Evolutionary conservation across 257 asterid species (phyloP), one percentile per base, ranked within the genome.

Genomic region (Agastache rugosa): DNA sequence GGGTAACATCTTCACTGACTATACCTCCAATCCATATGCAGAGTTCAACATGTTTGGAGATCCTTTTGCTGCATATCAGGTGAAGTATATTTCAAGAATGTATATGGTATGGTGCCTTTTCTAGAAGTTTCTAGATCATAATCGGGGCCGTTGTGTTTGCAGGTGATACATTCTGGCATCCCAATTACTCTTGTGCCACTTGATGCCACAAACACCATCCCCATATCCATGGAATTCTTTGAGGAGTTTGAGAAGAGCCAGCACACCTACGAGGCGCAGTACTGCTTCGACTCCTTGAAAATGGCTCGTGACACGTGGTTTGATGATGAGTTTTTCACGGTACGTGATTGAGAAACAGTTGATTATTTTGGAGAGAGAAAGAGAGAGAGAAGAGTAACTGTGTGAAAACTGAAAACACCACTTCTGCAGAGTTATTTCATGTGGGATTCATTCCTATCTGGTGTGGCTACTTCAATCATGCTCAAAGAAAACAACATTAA

Each of bases 51-150:
- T 93, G 34, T 93, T 89, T 77, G 90, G 85, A 63, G 98, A 93
- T 78, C 98, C 97, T 74, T 93, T 91, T 72, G 96, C 98, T 65
- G 96, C 96, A 50, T 93, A 93, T 73, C 96, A 89, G 97, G 98
- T 93, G 74, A 3, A 31, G 54, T 34, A 15, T 37, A n/a, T 78
- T 62, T 51, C 63, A 61, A 56, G 45, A 47, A 25, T 45, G 51
- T n/a, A 29, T 59, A 7, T 14, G 5, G 55, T 4, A 6, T 48
- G 66, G 44, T 60, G 15, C 15, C 39, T 58, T 39, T 65, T 42
- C 39, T 12, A 22, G 71, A 65, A 66, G 71, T 16, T 66, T 22
- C 58, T 44, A 44, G 71, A 45, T 44, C 9, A 14, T 65, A 65
- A 25, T 4, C 27, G 42, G 56, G 58, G 41, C 29, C 11, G 41